Conservation (phyloP, 2,329 filamentous ascomycete genomes). For the Fusarium dimerum region DNA sequence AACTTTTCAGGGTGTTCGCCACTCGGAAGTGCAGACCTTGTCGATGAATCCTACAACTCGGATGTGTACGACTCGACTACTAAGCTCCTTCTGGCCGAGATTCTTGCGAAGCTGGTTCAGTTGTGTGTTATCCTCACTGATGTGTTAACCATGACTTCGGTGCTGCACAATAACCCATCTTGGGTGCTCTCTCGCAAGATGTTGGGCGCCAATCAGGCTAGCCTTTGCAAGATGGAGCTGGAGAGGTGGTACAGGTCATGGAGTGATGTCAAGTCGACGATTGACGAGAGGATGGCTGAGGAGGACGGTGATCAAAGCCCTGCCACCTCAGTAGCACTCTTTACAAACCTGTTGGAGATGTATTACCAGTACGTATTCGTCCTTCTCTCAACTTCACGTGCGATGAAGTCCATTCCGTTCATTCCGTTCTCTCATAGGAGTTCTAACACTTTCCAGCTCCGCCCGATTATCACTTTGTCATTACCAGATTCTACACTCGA, state of each 20-base stretch:
- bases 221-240: conserved; percentile 22
- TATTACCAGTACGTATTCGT: conserved; percentile 24
- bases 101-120: conserved; percentile 23
- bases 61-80: conserved; percentile 25
- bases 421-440: too few species aligned
- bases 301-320: conserved; percentile 1
- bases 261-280: conserved; percentile 16
- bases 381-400: accelerated
- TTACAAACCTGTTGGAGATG: conserved; percentile 28
- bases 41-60: conserved; percentile 23
- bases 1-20: conserved; percentile 20
- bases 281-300: conserved; percentile 9
- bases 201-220: conserved; percentile 18
- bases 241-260: conserved; percentile 23
- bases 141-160: conserved; percentile 19
- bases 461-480: conserved; percentile 22
- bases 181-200: conserved; percentile 20
- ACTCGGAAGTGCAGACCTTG: conserved; percentile 18
- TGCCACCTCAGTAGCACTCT: conserved; percentile 16
- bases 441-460: conserved; percentile 8
- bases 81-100: conserved; percentile 18
- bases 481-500: conserved; percentile 23
- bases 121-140: conserved; percentile 26
- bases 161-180: conserved; percentile 23
- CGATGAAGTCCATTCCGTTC: accelerated